These are phyloP conservation scores for Morella rubra DNA, from an alignment of 306 rosid species.

Conservation along the genomic window DNA sequence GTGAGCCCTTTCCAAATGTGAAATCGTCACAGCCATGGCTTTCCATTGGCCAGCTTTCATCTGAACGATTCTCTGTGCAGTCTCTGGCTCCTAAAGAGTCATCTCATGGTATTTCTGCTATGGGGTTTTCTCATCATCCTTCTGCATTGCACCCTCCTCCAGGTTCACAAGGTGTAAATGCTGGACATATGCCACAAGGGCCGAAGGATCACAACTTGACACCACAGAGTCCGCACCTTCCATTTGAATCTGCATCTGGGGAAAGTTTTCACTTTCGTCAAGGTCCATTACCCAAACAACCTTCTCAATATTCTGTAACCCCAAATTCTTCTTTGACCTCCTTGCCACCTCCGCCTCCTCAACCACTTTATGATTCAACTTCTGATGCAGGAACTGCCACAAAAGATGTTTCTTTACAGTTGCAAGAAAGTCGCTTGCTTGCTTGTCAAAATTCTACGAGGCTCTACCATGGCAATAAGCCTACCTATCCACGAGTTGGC, in stretches of 20 bases:
- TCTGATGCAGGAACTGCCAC: conserved; percentile 40
- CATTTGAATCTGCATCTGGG: conserved; percentile 47
- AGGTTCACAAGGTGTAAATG: conserved; percentile 47
- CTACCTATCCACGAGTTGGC: conserved; percentile 42
- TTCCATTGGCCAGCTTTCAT: conserved; percentile 35
- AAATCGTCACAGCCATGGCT: conserved; percentile 40
- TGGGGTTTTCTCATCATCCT: conserved; percentile 35
- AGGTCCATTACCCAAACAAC: conserved; percentile 41
- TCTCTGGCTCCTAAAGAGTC: conserved; percentile 42
- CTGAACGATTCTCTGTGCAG: conserved; percentile 42
- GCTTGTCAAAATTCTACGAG: conserved; percentile 45
- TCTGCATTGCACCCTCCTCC: conserved; percentile 59
- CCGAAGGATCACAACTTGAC: conserved; percentile 35
- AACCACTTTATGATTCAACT: conserved; percentile 38
- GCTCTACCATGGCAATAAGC: conserved; percentile 36
- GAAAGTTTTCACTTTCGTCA: conserved; percentile 49
- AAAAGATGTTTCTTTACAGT: conserved; percentile 49
- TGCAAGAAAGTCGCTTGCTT: conserved; percentile 49
- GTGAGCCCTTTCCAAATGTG: conserved; percentile 32
- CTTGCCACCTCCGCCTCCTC: conserved; percentile 53
- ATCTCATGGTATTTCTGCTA: conserved; percentile 36
- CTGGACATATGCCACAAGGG: conserved; percentile 46
- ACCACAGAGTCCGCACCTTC: conserved; percentile 56
- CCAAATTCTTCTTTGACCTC: conserved; percentile 53
- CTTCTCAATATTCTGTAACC: conserved; percentile 45